These are phyloP conservation scores for Micromonas commoda DNA, from an alignment of 139 green algal genomes.

Conservation along the genomic window DNA sequence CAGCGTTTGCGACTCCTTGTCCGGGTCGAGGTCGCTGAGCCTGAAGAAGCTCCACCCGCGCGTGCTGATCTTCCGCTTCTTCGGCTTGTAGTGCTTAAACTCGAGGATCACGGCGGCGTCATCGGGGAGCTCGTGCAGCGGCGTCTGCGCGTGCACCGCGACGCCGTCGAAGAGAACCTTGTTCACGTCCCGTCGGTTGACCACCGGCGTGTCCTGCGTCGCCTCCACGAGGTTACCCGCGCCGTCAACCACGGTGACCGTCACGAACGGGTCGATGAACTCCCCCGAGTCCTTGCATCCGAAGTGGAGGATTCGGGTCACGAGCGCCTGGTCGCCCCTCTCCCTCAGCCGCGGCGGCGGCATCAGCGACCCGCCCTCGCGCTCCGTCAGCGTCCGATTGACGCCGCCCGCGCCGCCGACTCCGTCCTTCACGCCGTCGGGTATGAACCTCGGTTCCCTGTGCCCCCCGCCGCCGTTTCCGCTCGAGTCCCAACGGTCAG, in stretches of 20 bases:
- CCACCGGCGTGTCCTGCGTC: constrained; percentile 46
- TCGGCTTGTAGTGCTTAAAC: constrained; percentile 62
- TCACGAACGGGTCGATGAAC: constrained; percentile 48
- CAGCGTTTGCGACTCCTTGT: constrained; percentile 3
- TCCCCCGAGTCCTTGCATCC: constrained; percentile 51
- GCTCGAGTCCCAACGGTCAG: too few species aligned
- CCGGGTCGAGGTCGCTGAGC: constrained; percentile 49
- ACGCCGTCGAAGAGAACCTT: constrained; percentile 53
- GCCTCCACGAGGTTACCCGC: constrained; percentile 46
- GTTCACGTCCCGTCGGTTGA: constrained; percentile 16
- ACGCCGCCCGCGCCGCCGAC: background rate
- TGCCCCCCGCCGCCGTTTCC: too few species aligned
- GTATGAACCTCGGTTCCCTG: too few species aligned
- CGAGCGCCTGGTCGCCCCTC: constrained; percentile 18
- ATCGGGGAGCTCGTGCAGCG: constrained; percentile 40
- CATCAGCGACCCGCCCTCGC: background rate
- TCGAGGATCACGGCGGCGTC: constrained; percentile 60
- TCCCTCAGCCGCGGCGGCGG: background rate
- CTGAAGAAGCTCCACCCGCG: constrained; percentile 48
- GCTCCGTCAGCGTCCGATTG: background rate
- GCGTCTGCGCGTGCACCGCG: constrained; percentile 53
- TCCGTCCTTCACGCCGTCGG: too few species aligned
- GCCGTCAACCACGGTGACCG: constrained; percentile 46
- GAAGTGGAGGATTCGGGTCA: constrained; percentile 42
- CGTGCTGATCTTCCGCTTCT: constrained; percentile 58